Percentiles rank a stretch among this genome's conserved stretches.
These are phyloP conservation scores for Colletotrichum cereale DNA, from an alignment of 2,329 filamentous ascomycete genomes.

Conservation along the genomic window DNA sequence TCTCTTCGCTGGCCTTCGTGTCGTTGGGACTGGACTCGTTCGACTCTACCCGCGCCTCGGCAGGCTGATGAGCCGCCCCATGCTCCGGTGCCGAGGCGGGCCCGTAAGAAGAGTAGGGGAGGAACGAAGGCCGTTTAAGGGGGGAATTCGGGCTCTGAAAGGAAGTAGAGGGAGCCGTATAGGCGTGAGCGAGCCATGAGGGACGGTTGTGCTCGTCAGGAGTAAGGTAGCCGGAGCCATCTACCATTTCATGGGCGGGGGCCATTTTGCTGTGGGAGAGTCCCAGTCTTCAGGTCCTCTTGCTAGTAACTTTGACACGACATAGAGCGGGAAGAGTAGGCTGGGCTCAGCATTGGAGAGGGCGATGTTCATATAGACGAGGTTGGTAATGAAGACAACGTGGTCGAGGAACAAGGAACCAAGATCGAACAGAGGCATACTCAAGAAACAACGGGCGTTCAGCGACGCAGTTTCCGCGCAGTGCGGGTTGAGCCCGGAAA, in stretches of 20 bases:
- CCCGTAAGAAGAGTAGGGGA: conserved; percentile 32
- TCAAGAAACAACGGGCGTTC: conserved; percentile 34
- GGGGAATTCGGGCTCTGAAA: conserved; percentile 12
- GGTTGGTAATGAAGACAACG: conserved; percentile 65
- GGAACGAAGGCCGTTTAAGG: conserved; percentile 32
- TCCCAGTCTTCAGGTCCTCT: conserved; percentile 62
- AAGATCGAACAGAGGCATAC: conserved; percentile 65
- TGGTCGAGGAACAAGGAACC: conserved; percentile 65
- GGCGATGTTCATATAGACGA: conserved; percentile 65
- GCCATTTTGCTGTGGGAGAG: conserved; percentile 53
- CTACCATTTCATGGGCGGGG: conserved; percentile 48
- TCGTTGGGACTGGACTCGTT: conserved; percentile 49
- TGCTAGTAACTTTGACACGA: conserved; percentile 60
- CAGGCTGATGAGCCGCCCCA: conserved; percentile 12
- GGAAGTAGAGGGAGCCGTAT: conserved; percentile 21
- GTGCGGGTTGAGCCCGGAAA: conserved; percentile 2
- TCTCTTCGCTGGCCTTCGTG: conserved; percentile 49
- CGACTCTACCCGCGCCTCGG: conserved; percentile 40
- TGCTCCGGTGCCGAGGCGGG: conserved; percentile 14
- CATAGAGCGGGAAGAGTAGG: conserved; percentile 61
- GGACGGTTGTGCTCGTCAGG: conserved; percentile 51
- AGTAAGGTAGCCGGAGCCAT: conserved; percentile 53
- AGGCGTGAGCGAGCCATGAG: conserved; percentile 45
- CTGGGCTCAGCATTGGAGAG: conserved; percentile 63
- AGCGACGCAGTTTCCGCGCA: conserved; percentile 27